Percentiles rank a stretch among this genome's conserved stretches.
Conservation (phyloP, 345 rosid species). For the Eucalyptus dawsonii region DNA sequence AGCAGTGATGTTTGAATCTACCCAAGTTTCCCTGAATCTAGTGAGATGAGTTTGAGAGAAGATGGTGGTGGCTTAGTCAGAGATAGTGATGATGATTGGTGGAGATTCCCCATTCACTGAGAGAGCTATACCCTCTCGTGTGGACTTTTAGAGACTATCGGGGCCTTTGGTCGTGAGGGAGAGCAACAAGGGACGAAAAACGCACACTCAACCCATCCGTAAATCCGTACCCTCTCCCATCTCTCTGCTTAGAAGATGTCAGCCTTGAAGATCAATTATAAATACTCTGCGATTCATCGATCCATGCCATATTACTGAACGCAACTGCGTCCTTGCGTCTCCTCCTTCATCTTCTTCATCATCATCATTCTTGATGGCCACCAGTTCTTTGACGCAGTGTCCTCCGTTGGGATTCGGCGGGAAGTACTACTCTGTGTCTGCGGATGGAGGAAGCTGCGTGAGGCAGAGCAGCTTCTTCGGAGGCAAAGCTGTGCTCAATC, state of each 20-base stretch:
- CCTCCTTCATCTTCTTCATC: not conserved
- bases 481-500: constrained; percentile 52
- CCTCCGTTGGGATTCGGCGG: constrained; percentile 69
- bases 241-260: not conserved
- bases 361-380: not conserved
- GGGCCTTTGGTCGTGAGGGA: not conserved
- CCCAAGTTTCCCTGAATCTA: not conserved
- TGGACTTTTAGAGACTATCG: not conserved
- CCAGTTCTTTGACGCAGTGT: constrained; percentile 12
- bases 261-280: not conserved
- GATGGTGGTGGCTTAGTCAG: not conserved
- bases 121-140: not conserved
- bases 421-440: constrained; percentile 36
- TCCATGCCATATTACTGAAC: not conserved
- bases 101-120: not conserved
- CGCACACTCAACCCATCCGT: not conserved
- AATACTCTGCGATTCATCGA: not conserved
- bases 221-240: not conserved
- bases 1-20: not conserved
- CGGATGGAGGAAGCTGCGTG: constrained; percentile 30
- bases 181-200: not conserved
- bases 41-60: not conserved
- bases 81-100: not conserved
- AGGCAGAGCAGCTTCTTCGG: constrained; percentile 69
- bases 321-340: not conserved